Conservation (phyloP, 2,329 filamentous ascomycete species). For the Rhexocercosporidium sp. region DNA sequence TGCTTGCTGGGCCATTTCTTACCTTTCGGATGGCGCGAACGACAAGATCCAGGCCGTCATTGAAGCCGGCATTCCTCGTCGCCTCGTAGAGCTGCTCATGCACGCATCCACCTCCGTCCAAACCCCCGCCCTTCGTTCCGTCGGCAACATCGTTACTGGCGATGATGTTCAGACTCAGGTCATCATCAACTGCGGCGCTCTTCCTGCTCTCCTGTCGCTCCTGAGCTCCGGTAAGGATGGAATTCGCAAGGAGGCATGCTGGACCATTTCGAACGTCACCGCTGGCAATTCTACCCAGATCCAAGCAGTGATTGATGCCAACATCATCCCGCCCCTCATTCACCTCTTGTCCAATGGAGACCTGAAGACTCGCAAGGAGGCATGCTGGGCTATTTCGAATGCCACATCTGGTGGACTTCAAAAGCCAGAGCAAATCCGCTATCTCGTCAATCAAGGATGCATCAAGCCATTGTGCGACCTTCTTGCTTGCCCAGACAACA, state of each 20-base stretch:
- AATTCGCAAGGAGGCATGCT: slow-evolving; percentile 99
- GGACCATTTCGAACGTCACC: slow-evolving; percentile 99
- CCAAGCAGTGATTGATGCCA: slow-evolving; percentile 93
- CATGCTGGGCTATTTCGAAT: slow-evolving; percentile 99
- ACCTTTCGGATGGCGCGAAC: slow-evolving; percentile 96
- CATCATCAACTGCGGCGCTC: slow-evolving; percentile 96
- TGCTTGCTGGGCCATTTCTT: slow-evolving; percentile 99
- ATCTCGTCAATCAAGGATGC: slow-evolving; percentile 90
- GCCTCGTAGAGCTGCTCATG: slow-evolving; percentile 96
- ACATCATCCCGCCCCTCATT: slow-evolving; percentile 95
- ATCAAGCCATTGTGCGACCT: slow-evolving; percentile 98
- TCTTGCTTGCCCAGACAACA: slow-evolving; percentile 95
- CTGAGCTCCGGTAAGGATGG: slow-evolving; percentile 98
- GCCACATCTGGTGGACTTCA: slow-evolving; percentile 96
- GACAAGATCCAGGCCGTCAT: slow-evolving; percentile 99
- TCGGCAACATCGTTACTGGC: slow-evolving; percentile 98
- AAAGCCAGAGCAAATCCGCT: slow-evolving; percentile 98
- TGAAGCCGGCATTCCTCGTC: slow-evolving; percentile 94
- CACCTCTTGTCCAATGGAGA: slow-evolving; percentile 96
- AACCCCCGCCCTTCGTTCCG: slow-evolving; percentile 93
- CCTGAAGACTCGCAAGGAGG: slow-evolving; percentile 98
- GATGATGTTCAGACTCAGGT: slow-evolving; percentile 99
- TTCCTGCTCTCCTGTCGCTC: slow-evolving; percentile 90
- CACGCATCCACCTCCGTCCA: slow-evolving; percentile 98
- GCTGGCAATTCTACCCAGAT: slow-evolving; percentile 98